Conservation (phyloP, 1,139 yeast genomes). For the Schizosaccharomyces versatilis region DNA sequence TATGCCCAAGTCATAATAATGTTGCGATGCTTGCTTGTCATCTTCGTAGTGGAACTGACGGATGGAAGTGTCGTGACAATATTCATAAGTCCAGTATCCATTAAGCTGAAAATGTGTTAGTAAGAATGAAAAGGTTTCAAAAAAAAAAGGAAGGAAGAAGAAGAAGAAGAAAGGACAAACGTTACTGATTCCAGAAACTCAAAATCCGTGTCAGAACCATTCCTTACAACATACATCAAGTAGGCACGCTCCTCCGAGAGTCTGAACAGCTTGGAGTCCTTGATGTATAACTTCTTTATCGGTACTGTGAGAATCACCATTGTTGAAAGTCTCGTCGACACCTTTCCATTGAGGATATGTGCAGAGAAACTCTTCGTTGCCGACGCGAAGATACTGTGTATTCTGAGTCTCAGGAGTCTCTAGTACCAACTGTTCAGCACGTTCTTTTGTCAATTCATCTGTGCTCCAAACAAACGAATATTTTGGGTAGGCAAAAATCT, state of each 20-base stretch:
- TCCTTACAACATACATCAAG: neutral
- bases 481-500: neutral
- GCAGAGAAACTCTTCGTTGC: neutral
- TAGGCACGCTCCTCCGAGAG: neutral
- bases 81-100: constrained; percentile 1
- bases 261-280: neutral
- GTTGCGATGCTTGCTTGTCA: neutral
- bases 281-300: neutral
- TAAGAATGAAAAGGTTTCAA: neutral
- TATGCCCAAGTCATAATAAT: neutral
- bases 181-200: neutral
- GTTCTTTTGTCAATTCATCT: neutral
- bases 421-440: neutral
- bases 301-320: no score
- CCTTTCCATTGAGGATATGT: neutral
- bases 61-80: neutral
- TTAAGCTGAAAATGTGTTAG: neutral
- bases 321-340: neutral
- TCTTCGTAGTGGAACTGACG: neutral
- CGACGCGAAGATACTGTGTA: neutral
- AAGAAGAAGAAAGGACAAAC: neutral
- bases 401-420: neutral
- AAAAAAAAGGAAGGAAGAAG: neutral
- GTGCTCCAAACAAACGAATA: constrained; percentile 1
- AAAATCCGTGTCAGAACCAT: neutral